Evolutionary conservation across 352 stramenopile species (phyloP).

Genomic region (Elongisporangium prolatum): DNA sequence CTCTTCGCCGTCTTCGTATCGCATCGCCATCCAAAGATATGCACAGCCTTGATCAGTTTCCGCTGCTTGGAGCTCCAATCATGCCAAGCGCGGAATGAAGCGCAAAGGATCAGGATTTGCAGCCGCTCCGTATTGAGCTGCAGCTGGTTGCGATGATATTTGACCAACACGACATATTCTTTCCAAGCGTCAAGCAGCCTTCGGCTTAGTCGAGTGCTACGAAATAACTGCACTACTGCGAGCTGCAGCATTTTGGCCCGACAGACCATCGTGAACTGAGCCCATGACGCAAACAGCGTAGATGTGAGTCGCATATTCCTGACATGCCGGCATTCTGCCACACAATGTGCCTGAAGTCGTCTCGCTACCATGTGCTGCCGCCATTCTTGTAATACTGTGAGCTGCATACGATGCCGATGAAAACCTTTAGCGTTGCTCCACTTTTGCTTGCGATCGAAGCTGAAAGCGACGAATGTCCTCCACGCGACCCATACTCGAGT

Average conservation of each 20-base stretch:
- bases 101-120: slow-evolving; percentile 55
- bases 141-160: slow-evolving; percentile 25
- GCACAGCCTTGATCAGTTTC: slow-evolving; percentile 19
- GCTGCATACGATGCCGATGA: not conserved
- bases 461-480: not conserved
- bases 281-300: not conserved
- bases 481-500: not conserved
- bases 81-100: slow-evolving; percentile 46
- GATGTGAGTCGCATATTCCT: not conserved
- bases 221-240: slow-evolving; percentile 18
- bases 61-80: slow-evolving; percentile 24
- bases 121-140: slow-evolving; percentile 55
- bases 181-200: slow-evolving; percentile 22
- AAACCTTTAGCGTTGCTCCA: not conserved
- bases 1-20: slow-evolving; percentile 7
- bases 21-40: slow-evolving; percentile 15
- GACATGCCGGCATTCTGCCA: not conserved
- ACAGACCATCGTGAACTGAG: slow-evolving; percentile 9
- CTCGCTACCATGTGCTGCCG: not conserved
- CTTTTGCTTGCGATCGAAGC: not conserved
- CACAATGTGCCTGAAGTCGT: not conserved
- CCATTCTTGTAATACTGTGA: not conserved
- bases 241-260: slow-evolving; percentile 18
- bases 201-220: slow-evolving; percentile 8
- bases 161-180: slow-evolving; percentile 11